These are phyloP conservation scores for Aureobasidium sp. DNA, from an alignment of 2,329 filamentous ascomycete species.

Conservation along the genomic window DNA sequence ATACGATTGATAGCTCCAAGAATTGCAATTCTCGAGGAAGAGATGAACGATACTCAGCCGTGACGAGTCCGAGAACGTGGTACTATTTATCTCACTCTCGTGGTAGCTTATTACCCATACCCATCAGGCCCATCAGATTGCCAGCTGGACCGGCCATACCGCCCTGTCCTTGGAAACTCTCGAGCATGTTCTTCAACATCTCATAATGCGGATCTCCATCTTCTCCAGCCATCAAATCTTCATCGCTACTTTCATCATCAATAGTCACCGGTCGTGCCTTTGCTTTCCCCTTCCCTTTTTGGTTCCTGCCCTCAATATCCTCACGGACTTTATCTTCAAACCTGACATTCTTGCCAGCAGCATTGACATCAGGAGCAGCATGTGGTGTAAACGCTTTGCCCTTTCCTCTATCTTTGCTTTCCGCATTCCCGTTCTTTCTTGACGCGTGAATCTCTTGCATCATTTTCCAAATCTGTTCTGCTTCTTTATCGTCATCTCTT, in stretches of 20 bases:
- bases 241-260: slow-evolving; percentile 47
- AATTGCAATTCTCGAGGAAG: no score
- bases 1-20: no score
- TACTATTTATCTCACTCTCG: slow-evolving; percentile 38
- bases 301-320: slow-evolving; percentile 3
- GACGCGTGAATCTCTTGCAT: slow-evolving; percentile 79
- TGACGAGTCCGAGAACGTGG: neutral
- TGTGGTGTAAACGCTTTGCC: slow-evolving; percentile 28
- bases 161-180: slow-evolving; percentile 92
- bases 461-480: slow-evolving; percentile 69
- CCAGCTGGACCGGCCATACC: slow-evolving; percentile 88
- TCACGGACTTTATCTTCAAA: neutral
- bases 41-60: no score
- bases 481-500: slow-evolving; percentile 65
- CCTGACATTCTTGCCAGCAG: slow-evolving; percentile 20
- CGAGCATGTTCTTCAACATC: slow-evolving; percentile 88
- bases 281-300: slow-evolving; percentile 24
- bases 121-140: slow-evolving; percentile 90
- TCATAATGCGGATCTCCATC: slow-evolving; percentile 86
- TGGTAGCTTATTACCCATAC: slow-evolving; percentile 71
- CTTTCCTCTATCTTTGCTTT: slow-evolving; percentile 27
- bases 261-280: slow-evolving; percentile 47
- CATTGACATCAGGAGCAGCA: slow-evolving; percentile 7
- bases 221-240: slow-evolving; percentile 48
- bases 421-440: slow-evolving; percentile 25